Evolutionary conservation across 306 rosid genomes (phyloP).

Genomic region (Lathyrus tuberosus): DNA sequence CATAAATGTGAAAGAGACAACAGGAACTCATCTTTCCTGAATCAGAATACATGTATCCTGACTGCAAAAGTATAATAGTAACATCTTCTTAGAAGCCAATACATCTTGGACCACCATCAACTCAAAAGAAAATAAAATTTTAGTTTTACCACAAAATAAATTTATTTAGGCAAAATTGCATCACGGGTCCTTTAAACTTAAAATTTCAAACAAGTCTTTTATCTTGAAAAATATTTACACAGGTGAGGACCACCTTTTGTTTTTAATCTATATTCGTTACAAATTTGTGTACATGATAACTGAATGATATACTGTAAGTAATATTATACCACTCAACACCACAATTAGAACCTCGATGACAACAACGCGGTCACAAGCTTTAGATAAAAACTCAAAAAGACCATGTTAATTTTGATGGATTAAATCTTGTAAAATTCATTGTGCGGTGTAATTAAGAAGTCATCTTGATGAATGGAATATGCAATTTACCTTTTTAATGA

Average conservation of each 20-base stretch:
- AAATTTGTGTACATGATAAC: background rate
- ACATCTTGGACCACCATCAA: background rate
- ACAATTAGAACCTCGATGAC: background rate
- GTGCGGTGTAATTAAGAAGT: background rate
- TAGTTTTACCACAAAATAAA: constrained; percentile 2
- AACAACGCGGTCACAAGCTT: background rate
- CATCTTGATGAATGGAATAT: background rate
- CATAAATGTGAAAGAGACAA: background rate
- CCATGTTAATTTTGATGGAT: background rate
- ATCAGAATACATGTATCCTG: constrained; percentile 27
- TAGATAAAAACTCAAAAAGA: background rate
- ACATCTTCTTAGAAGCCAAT: background rate
- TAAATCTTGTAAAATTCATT: background rate
- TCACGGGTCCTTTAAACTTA: background rate
- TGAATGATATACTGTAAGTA: background rate
- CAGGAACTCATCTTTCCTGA: constrained; percentile 25
- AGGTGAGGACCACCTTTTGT: background rate
- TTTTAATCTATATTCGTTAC: background rate
- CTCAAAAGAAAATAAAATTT: constrained; percentile 7
- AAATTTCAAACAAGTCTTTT: background rate
- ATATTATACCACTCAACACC: background rate
- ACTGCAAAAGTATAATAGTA: background rate
- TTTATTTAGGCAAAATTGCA: background rate
- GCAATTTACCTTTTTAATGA: background rate
- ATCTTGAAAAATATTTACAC: background rate